Evolutionary conservation across 345 rosid species (phyloP).

Genomic region (Populus nigra): DNA sequence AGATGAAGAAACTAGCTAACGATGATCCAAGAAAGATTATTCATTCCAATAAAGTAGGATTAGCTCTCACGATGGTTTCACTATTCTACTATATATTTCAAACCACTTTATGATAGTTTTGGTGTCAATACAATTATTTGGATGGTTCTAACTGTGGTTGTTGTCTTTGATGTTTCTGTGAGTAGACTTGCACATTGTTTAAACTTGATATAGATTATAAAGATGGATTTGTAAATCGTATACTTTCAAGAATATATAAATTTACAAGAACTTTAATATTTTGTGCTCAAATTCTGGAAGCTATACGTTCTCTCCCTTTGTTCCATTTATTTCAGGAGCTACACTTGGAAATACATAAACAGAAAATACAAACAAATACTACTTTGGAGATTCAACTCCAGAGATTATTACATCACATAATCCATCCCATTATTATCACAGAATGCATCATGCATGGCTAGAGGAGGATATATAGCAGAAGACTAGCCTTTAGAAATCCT

Average conservation of each 20-base stretch:
- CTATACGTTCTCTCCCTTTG: neutral
- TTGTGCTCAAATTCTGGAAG: too few species aligned
- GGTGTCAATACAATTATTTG: slow-evolving; percentile 63
- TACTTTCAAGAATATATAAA: neutral
- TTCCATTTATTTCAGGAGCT: slow-evolving; percentile 7
- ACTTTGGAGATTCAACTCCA: too few species aligned
- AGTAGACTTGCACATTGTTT: slow-evolving; percentile 27
- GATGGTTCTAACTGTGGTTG: slow-evolving; percentile 82
- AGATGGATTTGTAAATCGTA: neutral
- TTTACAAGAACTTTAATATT: neutral
- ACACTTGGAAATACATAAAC: slow-evolving; percentile 2
- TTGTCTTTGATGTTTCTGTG: slow-evolving; percentile 70
- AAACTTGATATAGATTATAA: slow-evolving; percentile 4
- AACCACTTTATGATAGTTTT: slow-evolving; percentile 58
- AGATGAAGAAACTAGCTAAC: slow-evolving; percentile 39
- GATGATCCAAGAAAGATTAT: slow-evolving; percentile 66
- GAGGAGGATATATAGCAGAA: too few species aligned
- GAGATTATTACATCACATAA: neutral
- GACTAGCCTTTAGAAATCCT: too few species aligned
- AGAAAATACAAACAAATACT: too few species aligned
- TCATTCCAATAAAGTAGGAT: slow-evolving; percentile 70
- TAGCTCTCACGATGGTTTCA: slow-evolving; percentile 61
- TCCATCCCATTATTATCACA: too few species aligned
- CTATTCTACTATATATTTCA: slow-evolving; percentile 45
- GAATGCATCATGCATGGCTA: too few species aligned